phyloP scores from a whole-genome alignment of 2,329 filamentous ascomycete species.

The Colletotrichum sp. region DNA sequence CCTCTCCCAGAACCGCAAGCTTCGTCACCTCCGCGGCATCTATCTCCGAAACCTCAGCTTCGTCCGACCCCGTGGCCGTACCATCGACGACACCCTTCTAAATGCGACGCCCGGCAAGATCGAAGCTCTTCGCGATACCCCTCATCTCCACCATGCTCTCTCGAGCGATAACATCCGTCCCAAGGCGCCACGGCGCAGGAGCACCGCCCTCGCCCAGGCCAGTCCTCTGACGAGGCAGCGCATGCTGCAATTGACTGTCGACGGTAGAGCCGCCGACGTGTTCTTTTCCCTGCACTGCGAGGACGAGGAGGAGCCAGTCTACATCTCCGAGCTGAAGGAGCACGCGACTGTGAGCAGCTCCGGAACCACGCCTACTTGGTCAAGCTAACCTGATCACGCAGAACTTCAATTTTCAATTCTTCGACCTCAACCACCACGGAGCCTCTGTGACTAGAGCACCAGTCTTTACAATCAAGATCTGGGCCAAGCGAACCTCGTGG shows the following conservation, averaged over 20 bases:
- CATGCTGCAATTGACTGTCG: constrained; percentile 75
- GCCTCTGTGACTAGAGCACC: constrained; percentile 70
- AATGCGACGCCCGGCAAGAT: constrained; percentile 74
- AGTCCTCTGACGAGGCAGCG: constrained; percentile 67
- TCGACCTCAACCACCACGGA: constrained; percentile 72
- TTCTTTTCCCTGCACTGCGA: constrained; percentile 86
- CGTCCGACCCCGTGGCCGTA: constrained; percentile 57
- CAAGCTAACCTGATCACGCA: constrained; percentile 26
- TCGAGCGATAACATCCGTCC: constrained; percentile 57
- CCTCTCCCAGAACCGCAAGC: constrained; percentile 78
- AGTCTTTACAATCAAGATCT: constrained; percentile 72
- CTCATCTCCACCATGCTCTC: constrained; percentile 58
- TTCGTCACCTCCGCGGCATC: constrained; percentile 86
- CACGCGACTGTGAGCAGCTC: constrained; percentile 67
- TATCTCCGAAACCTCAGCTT: constrained; percentile 87
- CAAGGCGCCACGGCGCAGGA: constrained; percentile 44
- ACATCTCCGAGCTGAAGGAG: constrained; percentile 82
- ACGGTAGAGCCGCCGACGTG: constrained; percentile 77
- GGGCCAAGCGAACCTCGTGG: constrained; percentile 69
- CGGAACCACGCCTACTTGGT: too few species aligned
- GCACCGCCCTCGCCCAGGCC: constrained; percentile 52
- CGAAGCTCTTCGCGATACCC: constrained; percentile 50
- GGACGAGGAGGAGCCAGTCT: constrained; percentile 74
- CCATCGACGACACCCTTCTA: constrained; percentile 78
- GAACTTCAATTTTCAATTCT: constrained; percentile 89